Evolutionary conservation across 2,329 filamentous ascomycete species (phyloP).

Genomic region (Aspergillus texensis): DNA sequence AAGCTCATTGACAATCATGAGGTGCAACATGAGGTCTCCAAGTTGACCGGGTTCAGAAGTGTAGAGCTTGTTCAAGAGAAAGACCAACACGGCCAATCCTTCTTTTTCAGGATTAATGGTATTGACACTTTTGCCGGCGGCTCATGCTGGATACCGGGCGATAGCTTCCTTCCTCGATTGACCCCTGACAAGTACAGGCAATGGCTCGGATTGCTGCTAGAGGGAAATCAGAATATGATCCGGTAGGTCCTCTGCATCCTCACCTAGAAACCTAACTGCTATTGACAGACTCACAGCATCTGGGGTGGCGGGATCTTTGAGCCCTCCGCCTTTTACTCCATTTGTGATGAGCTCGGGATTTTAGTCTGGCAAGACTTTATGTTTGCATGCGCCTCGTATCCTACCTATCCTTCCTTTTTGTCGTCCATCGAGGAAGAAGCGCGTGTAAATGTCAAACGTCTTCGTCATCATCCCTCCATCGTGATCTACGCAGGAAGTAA

Average conservation of each 20-base stretch:
- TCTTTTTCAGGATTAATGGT: constrained; percentile 66
- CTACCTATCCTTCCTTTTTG: constrained; percentile 64
- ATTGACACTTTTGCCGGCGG: constrained; percentile 66
- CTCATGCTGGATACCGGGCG: constrained; percentile 67
- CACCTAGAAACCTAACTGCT: not conserved
- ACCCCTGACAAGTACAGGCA: constrained; percentile 55
- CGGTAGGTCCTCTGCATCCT: constrained; percentile 6
- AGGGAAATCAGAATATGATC: constrained; percentile 65
- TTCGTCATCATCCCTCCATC: constrained; percentile 84
- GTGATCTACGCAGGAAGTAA: constrained; percentile 92
- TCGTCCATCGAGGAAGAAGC: constrained; percentile 67
- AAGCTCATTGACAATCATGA: constrained; percentile 40
- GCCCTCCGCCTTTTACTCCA: constrained; percentile 69
- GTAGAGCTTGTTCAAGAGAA: constrained; percentile 44
- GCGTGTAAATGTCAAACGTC: constrained; percentile 62
- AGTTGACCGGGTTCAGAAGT: constrained; percentile 58
- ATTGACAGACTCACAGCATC: constrained; percentile 39
- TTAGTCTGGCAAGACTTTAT: constrained; percentile 86
- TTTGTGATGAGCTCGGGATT: constrained; percentile 75
- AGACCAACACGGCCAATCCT: constrained; percentile 60
- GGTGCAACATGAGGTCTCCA: constrained; percentile 28
- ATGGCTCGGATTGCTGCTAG: constrained; percentile 61
- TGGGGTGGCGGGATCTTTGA: constrained; percentile 82
- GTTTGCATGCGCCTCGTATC: constrained; percentile 77
- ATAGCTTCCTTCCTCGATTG: constrained; percentile 61